These are phyloP conservation scores for Penicillium steckii DNA, from an alignment of 495 filamentous ascomycete genomes.

Conservation along the genomic window DNA sequence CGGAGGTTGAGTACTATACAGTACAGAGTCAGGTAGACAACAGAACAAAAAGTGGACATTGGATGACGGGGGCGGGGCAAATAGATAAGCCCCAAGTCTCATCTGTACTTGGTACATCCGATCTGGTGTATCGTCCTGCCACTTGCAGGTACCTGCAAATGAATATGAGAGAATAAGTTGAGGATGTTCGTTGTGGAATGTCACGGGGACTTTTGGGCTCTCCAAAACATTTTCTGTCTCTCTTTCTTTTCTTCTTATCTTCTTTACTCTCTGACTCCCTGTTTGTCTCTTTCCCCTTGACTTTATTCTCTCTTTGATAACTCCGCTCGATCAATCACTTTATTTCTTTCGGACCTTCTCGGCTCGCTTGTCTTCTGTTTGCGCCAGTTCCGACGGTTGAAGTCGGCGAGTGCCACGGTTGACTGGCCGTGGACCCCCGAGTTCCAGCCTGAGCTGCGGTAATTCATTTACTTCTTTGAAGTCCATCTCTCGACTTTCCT, in stretches of 20 bases:
- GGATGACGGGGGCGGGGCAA: neutral
- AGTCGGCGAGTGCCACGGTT: slow-evolving; percentile 25
- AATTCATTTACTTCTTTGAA: neutral
- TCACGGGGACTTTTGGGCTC: neutral
- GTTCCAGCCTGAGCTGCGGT: slow-evolving; percentile 2
- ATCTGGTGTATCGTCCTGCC: neutral
- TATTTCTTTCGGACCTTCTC: neutral
- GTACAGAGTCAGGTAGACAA: too few species aligned
- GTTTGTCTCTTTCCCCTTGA: slow-evolving; percentile 6
- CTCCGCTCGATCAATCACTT: neutral
- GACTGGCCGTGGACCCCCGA: slow-evolving; percentile 20
- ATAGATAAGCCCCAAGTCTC: slow-evolving; percentile 4
- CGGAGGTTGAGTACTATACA: too few species aligned
- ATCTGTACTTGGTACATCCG: neutral
- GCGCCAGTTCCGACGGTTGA: slow-evolving; percentile 15
- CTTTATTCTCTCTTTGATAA: neutral
- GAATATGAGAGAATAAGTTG: too few species aligned
- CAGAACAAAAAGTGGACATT: too few species aligned
- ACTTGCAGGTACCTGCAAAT: neutral
- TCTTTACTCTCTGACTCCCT: slow-evolving; percentile 7
- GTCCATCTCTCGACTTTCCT: too few species aligned
- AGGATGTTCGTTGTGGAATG: slow-evolving; percentile 3
- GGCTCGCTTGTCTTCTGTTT: neutral
- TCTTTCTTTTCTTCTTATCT: slow-evolving; percentile 10
- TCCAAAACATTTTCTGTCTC: neutral